Evolutionary conservation across 208 protist genomes (phyloP).

Genomic region (Leishmania turanica): DNA sequence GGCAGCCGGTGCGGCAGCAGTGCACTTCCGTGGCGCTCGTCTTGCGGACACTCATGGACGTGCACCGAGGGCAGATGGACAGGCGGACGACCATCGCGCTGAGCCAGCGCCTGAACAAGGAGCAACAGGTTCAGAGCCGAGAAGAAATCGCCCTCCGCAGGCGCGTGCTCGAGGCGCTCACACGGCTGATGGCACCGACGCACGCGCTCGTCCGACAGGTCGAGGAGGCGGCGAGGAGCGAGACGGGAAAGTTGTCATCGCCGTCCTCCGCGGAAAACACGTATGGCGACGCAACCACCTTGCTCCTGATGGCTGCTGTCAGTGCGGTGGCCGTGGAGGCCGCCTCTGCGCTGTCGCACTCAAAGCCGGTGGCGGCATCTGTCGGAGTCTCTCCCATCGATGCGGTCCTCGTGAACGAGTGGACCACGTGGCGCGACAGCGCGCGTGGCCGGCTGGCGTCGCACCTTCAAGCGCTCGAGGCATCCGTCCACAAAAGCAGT

Average conservation of each 20-base stretch:
- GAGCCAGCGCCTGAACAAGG: background rate
- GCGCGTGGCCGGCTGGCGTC: background rate
- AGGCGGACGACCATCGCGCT: background rate
- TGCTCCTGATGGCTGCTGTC: constrained; percentile 19
- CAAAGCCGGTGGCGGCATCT: background rate
- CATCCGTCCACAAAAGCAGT: background rate
- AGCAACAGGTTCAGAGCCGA: background rate
- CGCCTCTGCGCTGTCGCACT: constrained; percentile 1
- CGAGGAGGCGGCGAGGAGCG: background rate
- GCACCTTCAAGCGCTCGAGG: constrained; percentile 1
- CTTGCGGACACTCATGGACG: constrained; percentile 18
- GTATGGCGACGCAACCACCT: constrained; percentile 13
- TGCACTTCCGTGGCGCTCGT: constrained; percentile 7
- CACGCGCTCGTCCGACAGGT: background rate
- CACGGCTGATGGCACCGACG: constrained; percentile 8
- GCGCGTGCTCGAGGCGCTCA: constrained; percentile 14
- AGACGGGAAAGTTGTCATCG: background rate
- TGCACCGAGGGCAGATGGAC: constrained; percentile 16
- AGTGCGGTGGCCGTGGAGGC: constrained; percentile 24
- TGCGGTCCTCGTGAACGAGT: constrained; percentile 4
- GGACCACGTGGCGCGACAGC: constrained; percentile 14
- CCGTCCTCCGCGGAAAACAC: background rate
- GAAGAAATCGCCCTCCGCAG: constrained; percentile 5
- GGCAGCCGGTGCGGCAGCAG: background rate
- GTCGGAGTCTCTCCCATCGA: background rate